Evolutionary conservation across 78 protist genomes (phyloP).

Genomic region (Polysphondylium violaceum): DNA sequence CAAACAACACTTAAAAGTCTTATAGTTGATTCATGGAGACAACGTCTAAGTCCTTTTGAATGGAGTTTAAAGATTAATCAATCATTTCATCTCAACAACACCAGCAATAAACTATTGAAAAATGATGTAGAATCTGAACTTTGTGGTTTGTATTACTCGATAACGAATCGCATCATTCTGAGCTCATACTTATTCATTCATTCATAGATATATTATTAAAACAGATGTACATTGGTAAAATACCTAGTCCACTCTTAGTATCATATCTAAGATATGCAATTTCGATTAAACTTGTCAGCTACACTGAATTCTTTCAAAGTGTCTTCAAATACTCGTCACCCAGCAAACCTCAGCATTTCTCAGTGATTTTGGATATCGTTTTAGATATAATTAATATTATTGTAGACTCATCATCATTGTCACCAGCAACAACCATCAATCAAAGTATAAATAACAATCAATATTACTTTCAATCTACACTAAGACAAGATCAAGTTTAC

Average conservation of each 20-base stretch:
- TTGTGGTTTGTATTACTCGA: slow-evolving; percentile 7
- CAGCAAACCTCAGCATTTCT: slow-evolving; percentile 17
- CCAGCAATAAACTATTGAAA: neutral
- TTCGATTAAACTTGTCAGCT: slow-evolving; percentile 13
- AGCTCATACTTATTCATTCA: neutral
- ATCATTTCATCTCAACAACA: neutral
- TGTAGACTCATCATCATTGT: neutral
- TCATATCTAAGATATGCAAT: slow-evolving; percentile 71
- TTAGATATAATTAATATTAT: slow-evolving; percentile 11
- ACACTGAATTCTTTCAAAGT: slow-evolving; percentile 7
- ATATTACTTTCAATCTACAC: neutral
- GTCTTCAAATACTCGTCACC: neutral
- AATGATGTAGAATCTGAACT: neutral
- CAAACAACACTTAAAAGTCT: neutral
- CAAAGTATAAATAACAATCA: too few species aligned
- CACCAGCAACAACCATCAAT: neutral
- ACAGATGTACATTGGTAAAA: slow-evolving; percentile 44
- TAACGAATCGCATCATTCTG: too few species aligned
- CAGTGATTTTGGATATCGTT: slow-evolving; percentile 5
- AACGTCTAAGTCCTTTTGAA: slow-evolving; percentile 38
- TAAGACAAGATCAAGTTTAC: neutral
- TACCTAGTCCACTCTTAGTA: slow-evolving; percentile 59
- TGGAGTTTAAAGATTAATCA: slow-evolving; percentile 44
- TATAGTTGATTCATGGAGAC: slow-evolving; percentile 49
- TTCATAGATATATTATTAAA: slow-evolving; percentile 21